Conservation (phyloP, 208 protist species). For the Vickermania spadyakhi region DNA sequence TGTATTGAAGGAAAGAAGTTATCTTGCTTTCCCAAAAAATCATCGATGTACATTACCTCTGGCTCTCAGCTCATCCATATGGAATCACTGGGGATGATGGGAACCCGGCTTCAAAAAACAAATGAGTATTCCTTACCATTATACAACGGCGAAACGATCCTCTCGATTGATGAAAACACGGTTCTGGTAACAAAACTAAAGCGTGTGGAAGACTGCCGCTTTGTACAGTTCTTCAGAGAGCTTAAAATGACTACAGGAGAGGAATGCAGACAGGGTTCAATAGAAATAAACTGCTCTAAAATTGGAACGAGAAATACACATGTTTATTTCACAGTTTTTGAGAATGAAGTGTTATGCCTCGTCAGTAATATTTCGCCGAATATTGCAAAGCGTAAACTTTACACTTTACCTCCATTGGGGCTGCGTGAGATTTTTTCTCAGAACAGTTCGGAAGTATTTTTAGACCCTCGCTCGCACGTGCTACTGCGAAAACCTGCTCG, state of each 20-base stretch:
- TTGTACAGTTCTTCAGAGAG: neutral
- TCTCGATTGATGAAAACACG: slow-evolving; percentile 9
- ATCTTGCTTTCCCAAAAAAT: slow-evolving; percentile 7
- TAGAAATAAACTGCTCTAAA: neutral
- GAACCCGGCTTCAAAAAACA: slow-evolving; percentile 17
- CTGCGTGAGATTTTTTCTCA: neutral
- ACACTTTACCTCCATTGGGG: neutral
- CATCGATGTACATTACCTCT: neutral
- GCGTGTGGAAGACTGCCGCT: neutral
- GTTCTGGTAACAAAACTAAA: neutral
- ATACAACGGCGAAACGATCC: slow-evolving; percentile 10
- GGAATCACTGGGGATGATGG: slow-evolving; percentile 35
- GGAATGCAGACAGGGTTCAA: neutral
- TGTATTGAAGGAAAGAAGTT: slow-evolving; percentile 8
- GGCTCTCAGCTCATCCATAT: slow-evolving; percentile 1
- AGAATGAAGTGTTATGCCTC: neutral
- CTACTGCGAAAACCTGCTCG: slow-evolving; percentile 20
- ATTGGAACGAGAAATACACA: neutral
- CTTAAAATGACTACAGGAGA: neutral
- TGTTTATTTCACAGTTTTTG: neutral
- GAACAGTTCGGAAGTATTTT: neutral
- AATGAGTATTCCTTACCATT: slow-evolving; percentile 11
- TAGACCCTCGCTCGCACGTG: neutral
- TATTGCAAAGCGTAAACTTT: neutral
- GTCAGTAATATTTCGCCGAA: neutral